Conservation (phyloP, 371 early-diverging fungal species). For the Haplosporangium sp. region DNA sequence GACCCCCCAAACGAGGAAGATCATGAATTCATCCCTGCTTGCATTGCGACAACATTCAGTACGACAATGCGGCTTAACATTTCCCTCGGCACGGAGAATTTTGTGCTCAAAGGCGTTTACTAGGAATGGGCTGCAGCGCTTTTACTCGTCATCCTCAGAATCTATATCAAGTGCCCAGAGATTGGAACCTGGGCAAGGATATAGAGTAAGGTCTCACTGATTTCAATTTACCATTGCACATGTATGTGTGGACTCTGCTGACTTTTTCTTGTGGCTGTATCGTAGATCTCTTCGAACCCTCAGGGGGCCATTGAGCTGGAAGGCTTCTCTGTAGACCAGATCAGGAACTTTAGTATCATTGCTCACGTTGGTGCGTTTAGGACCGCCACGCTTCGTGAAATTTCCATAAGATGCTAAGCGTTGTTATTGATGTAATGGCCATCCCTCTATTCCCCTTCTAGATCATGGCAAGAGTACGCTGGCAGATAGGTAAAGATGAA, state of each 20-base stretch:
- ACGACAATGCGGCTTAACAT: too few relatives aligned
- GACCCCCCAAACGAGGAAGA: too few relatives aligned
- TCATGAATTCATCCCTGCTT: too few relatives aligned
- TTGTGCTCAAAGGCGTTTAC: not conserved
- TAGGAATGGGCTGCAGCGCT: not conserved
- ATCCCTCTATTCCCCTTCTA: constrained; percentile 32
- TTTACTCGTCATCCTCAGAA: constrained; percentile 6
- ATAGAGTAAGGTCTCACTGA: constrained; percentile 18
- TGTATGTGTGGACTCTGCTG: not conserved
- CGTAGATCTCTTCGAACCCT: constrained; percentile 27
- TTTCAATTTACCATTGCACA: not conserved
- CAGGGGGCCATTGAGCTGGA: constrained; percentile 58
- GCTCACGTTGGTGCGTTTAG: constrained; percentile 88
- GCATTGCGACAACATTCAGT: too few relatives aligned
- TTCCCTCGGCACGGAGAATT: not conserved
- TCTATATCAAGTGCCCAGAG: not conserved
- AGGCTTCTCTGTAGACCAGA: constrained; percentile 80
- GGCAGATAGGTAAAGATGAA: constrained; percentile 76
- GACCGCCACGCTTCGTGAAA: too few relatives aligned
- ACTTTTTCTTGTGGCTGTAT: not conserved
- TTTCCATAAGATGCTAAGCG: not conserved
- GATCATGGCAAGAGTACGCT: constrained; percentile 97
- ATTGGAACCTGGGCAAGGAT: constrained; percentile 27
- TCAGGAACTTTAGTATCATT: constrained; percentile 97
- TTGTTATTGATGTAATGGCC: not conserved